phyloP scores from a whole-genome alignment of 1,139 yeast species.

The Protomyces inouyei region DNA sequence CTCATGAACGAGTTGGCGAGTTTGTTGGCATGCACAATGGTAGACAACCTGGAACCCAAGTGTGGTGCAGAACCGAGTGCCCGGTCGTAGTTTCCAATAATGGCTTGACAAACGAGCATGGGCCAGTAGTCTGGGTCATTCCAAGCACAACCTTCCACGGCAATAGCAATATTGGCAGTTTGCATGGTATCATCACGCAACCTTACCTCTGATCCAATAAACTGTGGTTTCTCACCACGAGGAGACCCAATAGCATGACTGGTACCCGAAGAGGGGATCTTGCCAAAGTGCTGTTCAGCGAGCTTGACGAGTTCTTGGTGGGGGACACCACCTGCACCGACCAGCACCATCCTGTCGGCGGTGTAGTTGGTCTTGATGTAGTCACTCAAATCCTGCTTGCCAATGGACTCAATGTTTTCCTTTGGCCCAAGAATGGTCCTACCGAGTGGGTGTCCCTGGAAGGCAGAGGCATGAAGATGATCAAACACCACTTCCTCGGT shows the following conservation, averaged over 20 bases:
- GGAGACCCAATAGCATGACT: slow-evolving; percentile 72
- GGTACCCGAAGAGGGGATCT: slow-evolving; percentile 59
- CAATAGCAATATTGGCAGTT: slow-evolving; percentile 83
- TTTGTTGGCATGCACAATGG: slow-evolving; percentile 66
- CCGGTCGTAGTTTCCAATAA: slow-evolving; percentile 96
- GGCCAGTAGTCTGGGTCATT: slow-evolving; percentile 91
- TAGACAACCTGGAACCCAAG: slow-evolving; percentile 82
- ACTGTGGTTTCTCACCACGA: slow-evolving; percentile 64
- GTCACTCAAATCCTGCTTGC: slow-evolving; percentile 66
- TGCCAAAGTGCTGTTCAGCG: slow-evolving; percentile 73
- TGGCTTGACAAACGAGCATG: slow-evolving; percentile 92
- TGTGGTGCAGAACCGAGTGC: slow-evolving; percentile 80
- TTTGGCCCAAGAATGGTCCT: slow-evolving; percentile 97
- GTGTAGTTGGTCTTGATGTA: slow-evolving; percentile 83
- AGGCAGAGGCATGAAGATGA: slow-evolving; percentile 89
- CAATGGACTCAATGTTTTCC: slow-evolving; percentile 74
- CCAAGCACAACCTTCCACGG: slow-evolving; percentile 99
- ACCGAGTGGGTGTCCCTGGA: slow-evolving; percentile 86
- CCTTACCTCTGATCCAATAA: slow-evolving; percentile 80
- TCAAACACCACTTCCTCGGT: slow-evolving; percentile 97
- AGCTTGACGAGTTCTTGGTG: slow-evolving; percentile 74
- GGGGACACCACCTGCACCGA: slow-evolving; percentile 90
- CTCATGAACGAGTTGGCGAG: slow-evolving; percentile 94
- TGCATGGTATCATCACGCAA: slow-evolving; percentile 80
- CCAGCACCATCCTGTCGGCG: slow-evolving; percentile 96